phyloP scores from a whole-genome alignment of 306 rosid species.

The Oemleria cerasiformis region DNA sequence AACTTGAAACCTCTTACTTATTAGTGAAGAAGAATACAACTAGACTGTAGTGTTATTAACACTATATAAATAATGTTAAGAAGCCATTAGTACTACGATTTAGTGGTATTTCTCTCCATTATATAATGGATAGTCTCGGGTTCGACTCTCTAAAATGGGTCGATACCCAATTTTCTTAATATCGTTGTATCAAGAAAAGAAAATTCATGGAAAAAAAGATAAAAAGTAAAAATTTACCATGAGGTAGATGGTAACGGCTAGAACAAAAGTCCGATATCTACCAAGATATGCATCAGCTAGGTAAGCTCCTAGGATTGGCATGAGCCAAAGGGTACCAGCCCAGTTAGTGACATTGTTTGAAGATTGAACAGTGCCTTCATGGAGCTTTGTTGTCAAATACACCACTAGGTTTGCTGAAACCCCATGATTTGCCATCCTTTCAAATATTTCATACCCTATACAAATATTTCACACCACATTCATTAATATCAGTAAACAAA shows the following conservation, averaged over 20 bases:
- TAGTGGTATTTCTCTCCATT: no score
- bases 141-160: no score
- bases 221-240: conserved; percentile 27
- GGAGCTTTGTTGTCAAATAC: conserved; percentile 58
- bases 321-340: conserved; percentile 67
- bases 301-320: conserved; percentile 60
- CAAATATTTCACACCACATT: no score
- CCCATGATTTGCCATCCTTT: conserved; percentile 86
- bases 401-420: conserved; percentile 59
- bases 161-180: no score
- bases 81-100: no score
- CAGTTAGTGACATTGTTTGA: conserved; percentile 70
- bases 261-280: conserved; percentile 62
- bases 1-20: no score
- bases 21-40: no score
- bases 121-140: no score
- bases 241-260: conserved; percentile 54
- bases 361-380: conserved; percentile 68
- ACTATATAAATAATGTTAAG: no score
- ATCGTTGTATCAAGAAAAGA: neutral
- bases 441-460: conserved; percentile 64
- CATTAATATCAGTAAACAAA: no score
- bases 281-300: conserved; percentile 68
- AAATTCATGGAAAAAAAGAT: neutral
- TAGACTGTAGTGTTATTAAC: no score